Evolutionary conservation across 2,329 filamentous ascomycete genomes (phyloP).

Genomic region (Aspergillus novofumigatus): DNA sequence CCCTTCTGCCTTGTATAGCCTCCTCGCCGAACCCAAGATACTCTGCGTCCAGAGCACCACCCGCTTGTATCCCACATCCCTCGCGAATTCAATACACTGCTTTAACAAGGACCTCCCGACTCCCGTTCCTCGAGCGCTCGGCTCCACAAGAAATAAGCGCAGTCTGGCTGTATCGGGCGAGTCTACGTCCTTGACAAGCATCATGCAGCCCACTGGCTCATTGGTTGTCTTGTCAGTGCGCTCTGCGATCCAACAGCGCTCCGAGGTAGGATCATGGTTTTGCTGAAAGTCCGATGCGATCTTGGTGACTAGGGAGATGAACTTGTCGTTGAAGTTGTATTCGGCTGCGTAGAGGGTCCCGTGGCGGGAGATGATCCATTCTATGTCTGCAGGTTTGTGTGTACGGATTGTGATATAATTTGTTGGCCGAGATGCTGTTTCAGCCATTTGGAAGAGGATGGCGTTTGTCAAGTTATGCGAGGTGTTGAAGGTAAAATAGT

Average conservation of each 20-base stretch:
- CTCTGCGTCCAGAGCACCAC: slow-evolving; percentile 23
- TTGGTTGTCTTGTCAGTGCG: slow-evolving; percentile 1
- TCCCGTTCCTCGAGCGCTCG: slow-evolving; percentile 19
- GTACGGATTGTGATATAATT: slow-evolving; percentile 10
- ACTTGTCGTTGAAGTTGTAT: slow-evolving; percentile 17
- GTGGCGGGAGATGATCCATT: slow-evolving; percentile 22
- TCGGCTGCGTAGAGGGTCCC: slow-evolving; percentile 19
- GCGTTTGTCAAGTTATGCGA: neutral
- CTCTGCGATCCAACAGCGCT: slow-evolving; percentile 26
- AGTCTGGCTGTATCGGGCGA: slow-evolving; percentile 18
- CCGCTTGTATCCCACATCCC: slow-evolving; percentile 18
- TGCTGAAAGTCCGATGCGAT: slow-evolving; percentile 21
- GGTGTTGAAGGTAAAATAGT: neutral
- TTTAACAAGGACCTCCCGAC: slow-evolving; percentile 17
- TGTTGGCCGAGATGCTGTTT: neutral
- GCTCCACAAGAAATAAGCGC: slow-evolving; percentile 24
- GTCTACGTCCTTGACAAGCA: slow-evolving; percentile 20
- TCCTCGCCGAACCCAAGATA: slow-evolving; percentile 15
- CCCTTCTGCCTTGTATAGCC: slow-evolving; percentile 21
- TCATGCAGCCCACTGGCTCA: slow-evolving; percentile 19
- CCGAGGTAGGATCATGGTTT: slow-evolving; percentile 14
- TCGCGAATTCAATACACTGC: slow-evolving; percentile 19
- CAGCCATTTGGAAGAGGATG: neutral
- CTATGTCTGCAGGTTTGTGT: slow-evolving; percentile 20
- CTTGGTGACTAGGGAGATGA: slow-evolving; percentile 15